Conservation (phyloP, 495 filamentous ascomycete genomes). For the Aspergillus mulundensis region DNA sequence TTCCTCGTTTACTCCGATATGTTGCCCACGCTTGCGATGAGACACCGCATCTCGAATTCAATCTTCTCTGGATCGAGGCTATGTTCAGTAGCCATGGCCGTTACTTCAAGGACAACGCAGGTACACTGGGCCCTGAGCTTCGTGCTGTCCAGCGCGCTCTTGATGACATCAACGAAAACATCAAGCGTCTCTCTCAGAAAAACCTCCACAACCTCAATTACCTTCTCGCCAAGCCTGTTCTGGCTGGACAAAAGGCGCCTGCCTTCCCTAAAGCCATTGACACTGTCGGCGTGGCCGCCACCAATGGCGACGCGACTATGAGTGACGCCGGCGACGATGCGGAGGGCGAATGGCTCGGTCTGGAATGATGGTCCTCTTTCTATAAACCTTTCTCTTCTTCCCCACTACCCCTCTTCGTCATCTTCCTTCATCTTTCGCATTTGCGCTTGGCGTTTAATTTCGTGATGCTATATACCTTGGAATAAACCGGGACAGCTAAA, state of each 20-base stretch:
- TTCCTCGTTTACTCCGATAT: slow-evolving; percentile 74
- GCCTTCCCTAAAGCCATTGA: slow-evolving; percentile 27
- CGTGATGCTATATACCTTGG: slow-evolving; percentile 28
- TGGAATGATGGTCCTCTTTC: slow-evolving; percentile 30
- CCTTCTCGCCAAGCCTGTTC: slow-evolving; percentile 50
- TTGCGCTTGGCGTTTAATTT: slow-evolving; percentile 42
- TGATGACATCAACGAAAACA: slow-evolving; percentile 67
- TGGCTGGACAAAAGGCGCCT: slow-evolving; percentile 32
- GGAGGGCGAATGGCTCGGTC: slow-evolving; percentile 36
- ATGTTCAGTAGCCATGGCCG: slow-evolving; percentile 76
- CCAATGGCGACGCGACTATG: slow-evolving; percentile 32
- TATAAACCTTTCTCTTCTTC: slow-evolving; percentile 24
- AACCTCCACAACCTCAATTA: slow-evolving; percentile 86
- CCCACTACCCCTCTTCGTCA: slow-evolving; percentile 10
- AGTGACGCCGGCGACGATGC: slow-evolving; percentile 31
- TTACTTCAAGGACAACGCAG: slow-evolving; percentile 73
- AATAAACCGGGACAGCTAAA: slow-evolving; percentile 21
- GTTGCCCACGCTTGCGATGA: slow-evolving; percentile 86
- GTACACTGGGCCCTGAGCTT: slow-evolving; percentile 73
- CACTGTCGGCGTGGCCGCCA: slow-evolving; percentile 16
- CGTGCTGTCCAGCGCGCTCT: slow-evolving; percentile 73
- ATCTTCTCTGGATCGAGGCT: slow-evolving; percentile 86
- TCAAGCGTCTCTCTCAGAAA: slow-evolving; percentile 73
- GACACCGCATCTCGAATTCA: slow-evolving; percentile 89
- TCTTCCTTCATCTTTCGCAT: slow-evolving; percentile 30